Evolutionary conservation across 2,329 filamentous ascomycete species (phyloP), one percentile per base, ranked within the genome.

Genomic region (Fusarium oxysporum): DNA sequence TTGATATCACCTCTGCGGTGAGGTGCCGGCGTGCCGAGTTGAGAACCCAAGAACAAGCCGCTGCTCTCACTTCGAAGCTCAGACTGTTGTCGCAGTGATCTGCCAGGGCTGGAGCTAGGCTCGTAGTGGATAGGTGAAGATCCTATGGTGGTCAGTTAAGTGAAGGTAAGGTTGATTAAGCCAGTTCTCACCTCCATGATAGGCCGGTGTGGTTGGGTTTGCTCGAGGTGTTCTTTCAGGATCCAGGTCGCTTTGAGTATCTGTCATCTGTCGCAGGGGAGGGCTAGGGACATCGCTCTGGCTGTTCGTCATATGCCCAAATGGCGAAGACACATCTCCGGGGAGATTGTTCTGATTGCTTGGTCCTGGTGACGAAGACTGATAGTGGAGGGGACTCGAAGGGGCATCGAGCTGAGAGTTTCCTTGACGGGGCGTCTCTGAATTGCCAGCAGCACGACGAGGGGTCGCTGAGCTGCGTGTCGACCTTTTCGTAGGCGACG

Each of bases 111-210:
- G 41, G 96, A 97, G 82, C 94, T 97, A 40, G 94, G 91, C 63
- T 94, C 93, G 80, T 98, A 98, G 81, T 92, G 91, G 75, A 98
- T 94, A 3, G 96, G 96, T 2, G 96, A 98, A 0, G 96, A 98
- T 78, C 95, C 96, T 97, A 75, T 40, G 37, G 23, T 17, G 33
- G 40, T 78, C 41, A 78, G 64, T 57, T 41, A 48, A 21, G 7
- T 32, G n/a, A 25, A 60, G 9, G 10, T 8, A 13, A 19, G 28
- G 16, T n/a, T 25, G 6, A 17, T 5, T 35, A 43, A 32, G 13
- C 37, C 30, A 10, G 33, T 59, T 45, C 85, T 81, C 81, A 93
- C 92, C 92, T 85, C 91, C 90, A 73, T 90, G 84, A 45, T 86
- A 84, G 53, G 85, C 85, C 30, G 83, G 86, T 70, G 88, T 91